phyloP scores from a whole-genome alignment of 1,284 basidiomycete species.

The Thelephora terrestris region DNA sequence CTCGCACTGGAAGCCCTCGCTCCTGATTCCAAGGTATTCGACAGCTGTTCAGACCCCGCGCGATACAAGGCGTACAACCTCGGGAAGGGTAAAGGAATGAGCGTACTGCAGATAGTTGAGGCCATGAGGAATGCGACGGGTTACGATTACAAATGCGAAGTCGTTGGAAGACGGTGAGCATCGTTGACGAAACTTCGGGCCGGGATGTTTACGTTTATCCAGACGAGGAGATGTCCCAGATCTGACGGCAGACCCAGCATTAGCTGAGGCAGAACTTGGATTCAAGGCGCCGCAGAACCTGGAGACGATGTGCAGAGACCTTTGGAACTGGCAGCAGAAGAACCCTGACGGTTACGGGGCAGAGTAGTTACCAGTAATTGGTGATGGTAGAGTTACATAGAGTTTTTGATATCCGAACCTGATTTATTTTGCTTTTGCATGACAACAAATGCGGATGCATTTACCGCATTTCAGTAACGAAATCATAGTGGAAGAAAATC shows the following conservation, averaged over 20 bases:
- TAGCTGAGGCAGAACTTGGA: conserved; percentile 91
- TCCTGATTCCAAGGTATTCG: conserved; percentile 48
- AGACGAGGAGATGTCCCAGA: conserved; percentile 95
- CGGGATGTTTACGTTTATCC: conserved; percentile 6
- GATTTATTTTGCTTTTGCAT: no score
- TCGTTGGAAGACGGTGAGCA: conserved; percentile 80
- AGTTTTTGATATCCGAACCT: no score
- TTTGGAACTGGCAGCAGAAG: conserved; percentile 90
- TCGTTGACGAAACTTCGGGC: background rate
- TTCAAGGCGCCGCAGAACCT: conserved; percentile 81
- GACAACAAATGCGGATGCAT: no score
- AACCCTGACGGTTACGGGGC: conserved; percentile 73
- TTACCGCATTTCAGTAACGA: no score
- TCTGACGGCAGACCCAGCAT: conserved; percentile 86
- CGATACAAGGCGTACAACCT: conserved; percentile 94
- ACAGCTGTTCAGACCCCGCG: conserved; percentile 38
- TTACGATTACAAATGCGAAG: conserved; percentile 81
- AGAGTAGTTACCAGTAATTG: conserved; percentile 5
- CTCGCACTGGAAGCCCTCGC: conserved; percentile 83
- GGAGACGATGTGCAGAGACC: conserved; percentile 84
- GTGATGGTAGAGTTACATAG: background rate
- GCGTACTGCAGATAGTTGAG: conserved; percentile 89
- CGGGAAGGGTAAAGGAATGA: conserved; percentile 88
- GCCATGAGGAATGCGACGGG: conserved; percentile 93
- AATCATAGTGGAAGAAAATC: no score